A percentile compares a stretch with the other conserved stretches of the same genome.
These are phyloP conservation scores for Phytophthora constricta DNA, from an alignment of 352 stramenopile genomes.

Conservation along the genomic window DNA sequence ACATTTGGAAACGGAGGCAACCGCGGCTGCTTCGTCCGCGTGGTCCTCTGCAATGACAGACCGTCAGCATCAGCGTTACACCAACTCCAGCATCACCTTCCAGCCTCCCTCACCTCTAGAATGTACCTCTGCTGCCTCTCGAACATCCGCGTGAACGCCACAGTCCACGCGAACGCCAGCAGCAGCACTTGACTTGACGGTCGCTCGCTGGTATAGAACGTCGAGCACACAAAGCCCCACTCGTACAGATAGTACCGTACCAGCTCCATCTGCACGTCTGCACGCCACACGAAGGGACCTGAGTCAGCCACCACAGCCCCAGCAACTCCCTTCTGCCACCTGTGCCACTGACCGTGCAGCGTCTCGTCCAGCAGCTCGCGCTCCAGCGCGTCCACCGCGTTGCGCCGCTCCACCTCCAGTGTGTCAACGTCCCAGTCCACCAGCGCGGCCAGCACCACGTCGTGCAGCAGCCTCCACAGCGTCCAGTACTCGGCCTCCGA, in stretches of 20 bases:
- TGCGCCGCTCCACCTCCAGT: slow-evolving; percentile 42
- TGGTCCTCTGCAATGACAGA: slow-evolving; percentile 23
- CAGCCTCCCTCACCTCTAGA: slow-evolving; percentile 34
- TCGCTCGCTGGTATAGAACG: slow-evolving; percentile 41
- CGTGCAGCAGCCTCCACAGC: slow-evolving; percentile 69
- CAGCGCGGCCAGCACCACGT: slow-evolving; percentile 70
- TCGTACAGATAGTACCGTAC: slow-evolving; percentile 68
- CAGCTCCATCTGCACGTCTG: slow-evolving; percentile 52
- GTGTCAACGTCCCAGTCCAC: slow-evolving; percentile 62
- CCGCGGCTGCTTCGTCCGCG: slow-evolving; percentile 17
- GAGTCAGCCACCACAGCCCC: background rate
- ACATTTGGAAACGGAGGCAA: slow-evolving; percentile 54
- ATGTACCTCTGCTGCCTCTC: slow-evolving; percentile 52
- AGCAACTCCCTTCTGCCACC: too few species aligned
- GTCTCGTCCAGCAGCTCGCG: slow-evolving; percentile 27
- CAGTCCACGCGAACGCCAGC: slow-evolving; percentile 57
- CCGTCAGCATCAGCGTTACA: background rate
- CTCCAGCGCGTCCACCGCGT: slow-evolving; percentile 26
- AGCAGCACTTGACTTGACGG: slow-evolving; percentile 52
- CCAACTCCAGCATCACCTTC: background rate
- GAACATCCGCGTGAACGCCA: slow-evolving; percentile 58
- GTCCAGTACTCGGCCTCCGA: slow-evolving; percentile 46
- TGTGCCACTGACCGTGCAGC: slow-evolving; percentile 40
- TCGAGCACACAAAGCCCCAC: slow-evolving; percentile 63
- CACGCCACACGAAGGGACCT: background rate